Evolutionary conservation across 2,329 filamentous ascomycete species (phyloP).

Genomic region (Diaporthe vexans): DNA sequence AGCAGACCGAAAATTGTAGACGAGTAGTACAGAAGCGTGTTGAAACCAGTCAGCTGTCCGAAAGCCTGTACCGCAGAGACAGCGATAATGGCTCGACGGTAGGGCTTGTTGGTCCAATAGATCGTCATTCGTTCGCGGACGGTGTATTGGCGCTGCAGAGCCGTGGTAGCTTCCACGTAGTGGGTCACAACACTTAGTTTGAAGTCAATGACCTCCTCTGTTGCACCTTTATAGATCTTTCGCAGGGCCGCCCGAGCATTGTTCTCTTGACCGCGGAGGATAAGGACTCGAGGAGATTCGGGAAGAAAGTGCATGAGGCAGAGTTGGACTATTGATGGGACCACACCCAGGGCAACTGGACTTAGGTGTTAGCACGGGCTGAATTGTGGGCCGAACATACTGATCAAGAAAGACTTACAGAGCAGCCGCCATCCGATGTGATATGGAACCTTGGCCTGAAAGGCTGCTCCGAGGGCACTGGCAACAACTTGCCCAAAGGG

Average conservation of each 20-base stretch:
- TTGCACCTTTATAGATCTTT: not conserved
- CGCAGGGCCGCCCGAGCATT: not conserved
- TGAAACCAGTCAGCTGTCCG: conserved; percentile 43
- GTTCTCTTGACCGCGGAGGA: not conserved
- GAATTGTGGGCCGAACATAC: not conserved
- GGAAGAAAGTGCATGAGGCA: conserved; percentile 4
- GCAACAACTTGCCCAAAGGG: not conserved
- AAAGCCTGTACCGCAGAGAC: conserved; percentile 7
- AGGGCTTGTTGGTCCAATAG: conserved; percentile 18
- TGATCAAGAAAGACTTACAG: not conserved
- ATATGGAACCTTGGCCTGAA: not conserved
- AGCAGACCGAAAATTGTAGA: conserved; percentile 12
- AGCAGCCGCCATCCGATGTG: conserved; percentile 9
- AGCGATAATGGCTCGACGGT: conserved; percentile 8
- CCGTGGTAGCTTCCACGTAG: not conserved
- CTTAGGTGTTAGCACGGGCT: not conserved
- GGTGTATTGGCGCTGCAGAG: not conserved
- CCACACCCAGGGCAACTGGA: not conserved
- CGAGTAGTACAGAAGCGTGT: conserved; percentile 45
- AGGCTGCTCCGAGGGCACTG: conserved; percentile 9
- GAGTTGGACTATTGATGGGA: not conserved
- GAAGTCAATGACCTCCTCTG: not conserved
- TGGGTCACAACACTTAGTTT: not conserved
- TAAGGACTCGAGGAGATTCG: conserved; percentile 12
- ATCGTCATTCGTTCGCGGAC: not conserved